Evolutionary conservation across 2,329 filamentous ascomycete genomes (phyloP), one percentile per base, ranked within the genome.

Genomic region (Cordyceps cicadae): DNA sequence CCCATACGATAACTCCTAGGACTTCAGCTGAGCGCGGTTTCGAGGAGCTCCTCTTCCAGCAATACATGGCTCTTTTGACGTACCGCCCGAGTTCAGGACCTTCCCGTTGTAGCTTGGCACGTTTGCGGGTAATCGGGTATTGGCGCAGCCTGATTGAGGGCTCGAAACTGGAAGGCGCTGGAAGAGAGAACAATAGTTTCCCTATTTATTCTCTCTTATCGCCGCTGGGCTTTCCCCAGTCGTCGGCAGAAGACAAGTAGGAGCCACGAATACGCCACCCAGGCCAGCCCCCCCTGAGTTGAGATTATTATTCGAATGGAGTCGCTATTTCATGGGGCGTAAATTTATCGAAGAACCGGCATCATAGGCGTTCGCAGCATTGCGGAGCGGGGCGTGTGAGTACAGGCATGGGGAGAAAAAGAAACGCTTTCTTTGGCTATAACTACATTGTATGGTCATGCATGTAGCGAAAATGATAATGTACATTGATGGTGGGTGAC

Each of bases 381-480:
- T 7, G 14, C 15, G 26, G 32, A 50, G 19, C 32, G 12, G 39
- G 21, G 39, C 3, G 46, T 34, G 19, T 34, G 17, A 6, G 24
- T 48, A 26, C 5, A 37, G 19, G n/a, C 12, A 24, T 29, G 39
- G 34, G 19, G 12, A 26, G 37, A 52, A 53, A 59, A 26, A 52
- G 26, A 34, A 45, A 53, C 56, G 56, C 56, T 59, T 50, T 59
- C 56, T 59, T 37, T 59, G 26, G 24, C 41, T 53, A 53, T 26
- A 53, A 59, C 56, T 59, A 59, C 56, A 59, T 7, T 37, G 5
- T 21, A 41, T 59, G 56, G 8, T 41, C 11, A 46, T 59, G 56
- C 37, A 59, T 24, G 46, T 34, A 59, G 54, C 45, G 41, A 37
- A 34, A 37, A 34, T 46, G 57, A 48, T 59, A 54, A 54, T 60